These are phyloP conservation scores for Psilocybe tampanensis DNA, from an alignment of 768 basidiomycete species.

Conservation along the genomic window DNA sequence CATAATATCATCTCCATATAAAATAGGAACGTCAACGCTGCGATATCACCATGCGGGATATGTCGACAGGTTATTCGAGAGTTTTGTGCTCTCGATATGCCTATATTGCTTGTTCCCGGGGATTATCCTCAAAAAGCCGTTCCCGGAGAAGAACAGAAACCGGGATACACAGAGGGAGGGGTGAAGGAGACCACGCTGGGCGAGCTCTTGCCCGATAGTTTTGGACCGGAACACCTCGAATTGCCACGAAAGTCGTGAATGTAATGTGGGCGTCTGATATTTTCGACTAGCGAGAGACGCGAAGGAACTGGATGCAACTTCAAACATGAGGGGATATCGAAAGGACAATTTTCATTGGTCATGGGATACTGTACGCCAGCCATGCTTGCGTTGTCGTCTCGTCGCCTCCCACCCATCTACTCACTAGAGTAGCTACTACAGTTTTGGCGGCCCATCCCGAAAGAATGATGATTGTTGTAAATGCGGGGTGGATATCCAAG, in stretches of 20 bases:
- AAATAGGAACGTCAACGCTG: slow-evolving; percentile 65
- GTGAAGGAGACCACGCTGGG: slow-evolving; percentile 68
- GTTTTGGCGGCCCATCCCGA: slow-evolving; percentile 77
- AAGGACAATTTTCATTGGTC: neutral
- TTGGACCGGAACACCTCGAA: slow-evolving; percentile 85
- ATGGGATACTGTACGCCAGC: slow-evolving; percentile 84
- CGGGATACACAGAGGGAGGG: slow-evolving; percentile 49
- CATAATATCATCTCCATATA: neutral
- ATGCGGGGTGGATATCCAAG: slow-evolving; percentile 71
- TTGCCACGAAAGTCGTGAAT: slow-evolving; percentile 32
- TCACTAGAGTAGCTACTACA: slow-evolving; percentile 57
- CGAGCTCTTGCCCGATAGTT: slow-evolving; percentile 81
- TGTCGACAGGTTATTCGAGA: slow-evolving; percentile 92
- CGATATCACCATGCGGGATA: slow-evolving; percentile 88
- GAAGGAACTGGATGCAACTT: neutral
- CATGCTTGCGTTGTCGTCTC: slow-evolving; percentile 64
- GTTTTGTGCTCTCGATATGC: slow-evolving; percentile 77
- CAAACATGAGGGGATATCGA: neutral
- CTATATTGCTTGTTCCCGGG: slow-evolving; percentile 69
- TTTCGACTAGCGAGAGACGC: no score
- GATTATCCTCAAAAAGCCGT: slow-evolving; percentile 49
- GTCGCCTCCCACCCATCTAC: slow-evolving; percentile 67
- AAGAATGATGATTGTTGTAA: slow-evolving; percentile 77
- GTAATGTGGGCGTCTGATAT: no score
- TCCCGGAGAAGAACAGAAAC: slow-evolving; percentile 34